Base-by-base conservation (phyloP, 306 rosid genomes). In the Cucurbita pepo region DNA sequence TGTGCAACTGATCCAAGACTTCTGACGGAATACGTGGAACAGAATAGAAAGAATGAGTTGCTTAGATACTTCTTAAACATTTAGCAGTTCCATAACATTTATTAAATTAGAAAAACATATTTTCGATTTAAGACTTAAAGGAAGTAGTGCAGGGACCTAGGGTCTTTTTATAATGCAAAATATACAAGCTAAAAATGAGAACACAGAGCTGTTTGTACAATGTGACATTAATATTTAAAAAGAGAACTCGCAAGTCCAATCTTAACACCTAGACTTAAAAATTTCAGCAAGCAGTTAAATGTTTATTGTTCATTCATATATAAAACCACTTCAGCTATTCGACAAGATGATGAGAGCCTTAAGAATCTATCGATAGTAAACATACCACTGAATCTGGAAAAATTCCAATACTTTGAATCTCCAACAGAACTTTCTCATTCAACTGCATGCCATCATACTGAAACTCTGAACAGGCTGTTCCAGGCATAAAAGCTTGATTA, bases 331-430 rank as follows among this genome's bases (percentile, higher is more conserved):
- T 47, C 57, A 48, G 56, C 3, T 50, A 48, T 30, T 25, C 5
- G n/a, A 25, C 72, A 44, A 47, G 72, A 67, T 44, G 41, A 44
- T 64, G 19, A 64, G 71, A n/a, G 53, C 37, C 53, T 13, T 11
- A 7, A 3, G 48, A 66, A 25, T 75, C 6, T 6, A 47, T 13
- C 44, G 66, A 71, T 14, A 19, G 48, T 36, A 71, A 71, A 84
- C 90, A 47, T 83, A 95, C 99, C 93, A 83, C 85, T 15, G 85
- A 81, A 36, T 87, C 93, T 22, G 88, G 95, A 78, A 81, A 84
- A 74, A 95, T 81, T 79, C 92, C 99, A 77, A 95, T 81, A 73
- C 97, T 91, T 73, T 83, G 96, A 82, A 95, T 85, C 87, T 95
- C 99, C 88, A 91, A 80, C 48, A 95, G 89, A 83, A 95, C 85